These are phyloP conservation scores for Gyromitra esculenta DNA, from an alignment of 2,329 filamentous ascomycete genomes.

Conservation along the genomic window DNA sequence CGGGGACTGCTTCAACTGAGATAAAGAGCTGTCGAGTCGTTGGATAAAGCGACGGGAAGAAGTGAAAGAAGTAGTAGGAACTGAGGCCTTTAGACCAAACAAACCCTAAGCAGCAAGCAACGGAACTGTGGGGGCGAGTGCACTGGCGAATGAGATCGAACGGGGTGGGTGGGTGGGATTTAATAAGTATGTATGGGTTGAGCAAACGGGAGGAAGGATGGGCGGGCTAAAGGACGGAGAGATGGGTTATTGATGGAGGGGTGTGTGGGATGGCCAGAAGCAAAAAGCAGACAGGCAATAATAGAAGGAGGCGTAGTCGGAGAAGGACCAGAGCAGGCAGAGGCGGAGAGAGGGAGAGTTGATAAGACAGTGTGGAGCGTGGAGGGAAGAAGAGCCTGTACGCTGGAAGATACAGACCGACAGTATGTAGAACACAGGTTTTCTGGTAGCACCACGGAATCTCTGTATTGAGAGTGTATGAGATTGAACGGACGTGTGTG, in stretches of 20 bases:
- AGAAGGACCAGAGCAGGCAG: slow-evolving; percentile 28
- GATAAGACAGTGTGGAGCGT: slow-evolving; percentile 30
- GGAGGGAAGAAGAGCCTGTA: slow-evolving; percentile 16
- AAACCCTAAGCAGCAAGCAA: slow-evolving; percentile 13
- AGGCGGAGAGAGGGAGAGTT: background rate
- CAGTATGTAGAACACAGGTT: slow-evolving; percentile 3
- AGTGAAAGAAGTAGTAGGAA: slow-evolving; percentile 32
- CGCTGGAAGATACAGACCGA: slow-evolving; percentile 8
- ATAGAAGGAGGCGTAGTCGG: slow-evolving; percentile 30
- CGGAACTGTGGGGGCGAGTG: slow-evolving; percentile 24
- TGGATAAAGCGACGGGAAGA: slow-evolving; percentile 36
- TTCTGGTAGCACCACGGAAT: slow-evolving; percentile 26
- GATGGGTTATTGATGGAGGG: slow-evolving; percentile 31
- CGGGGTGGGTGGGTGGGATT: slow-evolving; percentile 24
- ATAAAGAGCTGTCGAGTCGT: slow-evolving; percentile 42
- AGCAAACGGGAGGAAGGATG: slow-evolving; percentile 36
- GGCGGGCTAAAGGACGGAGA: slow-evolving; percentile 17
- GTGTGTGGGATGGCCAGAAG: slow-evolving; percentile 1
- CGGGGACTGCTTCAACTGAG: slow-evolving; percentile 37
- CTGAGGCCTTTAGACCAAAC: slow-evolving; percentile 30
- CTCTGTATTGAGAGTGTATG: slow-evolving; percentile 31
- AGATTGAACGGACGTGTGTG: slow-evolving; percentile 6
- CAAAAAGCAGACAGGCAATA: slow-evolving; percentile 29
- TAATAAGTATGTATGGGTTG: slow-evolving; percentile 36
- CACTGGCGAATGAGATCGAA: slow-evolving; percentile 27